Evolutionary conservation across 192 early-diverging fungal genomes (phyloP).

Genomic region (Gorgonomyces haynaldii): DNA sequence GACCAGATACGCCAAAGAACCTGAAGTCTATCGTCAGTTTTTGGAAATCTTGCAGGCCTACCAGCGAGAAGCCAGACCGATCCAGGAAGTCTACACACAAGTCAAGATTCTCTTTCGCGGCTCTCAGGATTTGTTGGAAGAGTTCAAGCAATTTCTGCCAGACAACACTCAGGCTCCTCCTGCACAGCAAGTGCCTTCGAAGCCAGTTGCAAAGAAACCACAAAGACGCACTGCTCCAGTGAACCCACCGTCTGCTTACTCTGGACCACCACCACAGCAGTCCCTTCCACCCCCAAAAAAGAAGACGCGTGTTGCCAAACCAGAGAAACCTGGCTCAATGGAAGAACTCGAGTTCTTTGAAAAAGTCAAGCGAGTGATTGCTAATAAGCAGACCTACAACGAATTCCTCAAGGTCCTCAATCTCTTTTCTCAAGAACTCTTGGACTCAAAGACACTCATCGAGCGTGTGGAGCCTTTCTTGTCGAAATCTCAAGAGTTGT

Average conservation of each 20-base stretch:
- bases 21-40: slow-evolving; percentile 95
- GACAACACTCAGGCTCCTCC: slow-evolving; percentile 38
- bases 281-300: slow-evolving; percentile 16
- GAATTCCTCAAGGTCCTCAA: slow-evolving; percentile 96
- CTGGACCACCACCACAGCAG: neutral
- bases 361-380: slow-evolving; percentile 72
- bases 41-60: slow-evolving; percentile 95
- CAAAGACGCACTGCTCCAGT: neutral
- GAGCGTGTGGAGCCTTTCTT: slow-evolving; percentile 81
- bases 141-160: slow-evolving; percentile 97
- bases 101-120: slow-evolving; percentile 79
- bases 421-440: slow-evolving; percentile 84
- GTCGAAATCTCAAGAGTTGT: slow-evolving; percentile 67
- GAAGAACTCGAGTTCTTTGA: slow-evolving; percentile 96
- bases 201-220: slow-evolving; percentile 7
- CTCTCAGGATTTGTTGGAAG: slow-evolving; percentile 82
- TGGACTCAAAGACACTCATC: slow-evolving; percentile 72
- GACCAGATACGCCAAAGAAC: slow-evolving; percentile 84
- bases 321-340: slow-evolving; percentile 13
- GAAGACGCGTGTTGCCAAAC: slow-evolving; percentile 13
- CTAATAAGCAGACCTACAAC: slow-evolving; percentile 78
- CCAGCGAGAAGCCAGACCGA: slow-evolving; percentile 91
- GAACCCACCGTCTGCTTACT: neutral
- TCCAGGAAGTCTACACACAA: slow-evolving; percentile 93
- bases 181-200: neutral